A percentile compares a stretch with the other conserved stretches of the same genome.
These are phyloP conservation scores for Fusarium globosum DNA, from an alignment of 2,329 filamentous ascomycete genomes.

Conservation along the genomic window DNA sequence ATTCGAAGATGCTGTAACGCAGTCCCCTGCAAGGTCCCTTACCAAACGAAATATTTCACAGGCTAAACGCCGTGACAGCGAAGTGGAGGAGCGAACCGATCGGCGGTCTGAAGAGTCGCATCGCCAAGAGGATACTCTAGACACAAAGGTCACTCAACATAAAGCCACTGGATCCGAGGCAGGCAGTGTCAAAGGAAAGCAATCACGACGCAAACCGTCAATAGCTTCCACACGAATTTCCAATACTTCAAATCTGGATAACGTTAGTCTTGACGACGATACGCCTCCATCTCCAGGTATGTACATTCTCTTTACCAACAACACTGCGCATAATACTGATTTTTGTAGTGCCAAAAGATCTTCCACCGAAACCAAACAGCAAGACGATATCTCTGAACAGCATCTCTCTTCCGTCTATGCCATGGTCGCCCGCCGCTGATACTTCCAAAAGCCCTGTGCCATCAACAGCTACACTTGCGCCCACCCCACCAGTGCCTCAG, in stretches of 20 bases:
- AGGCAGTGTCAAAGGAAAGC: slow-evolving; percentile 27
- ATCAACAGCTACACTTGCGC: slow-evolving; percentile 48
- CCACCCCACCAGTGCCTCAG: slow-evolving; percentile 48
- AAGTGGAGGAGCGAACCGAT: slow-evolving; percentile 17
- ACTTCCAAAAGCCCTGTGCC: slow-evolving; percentile 58
- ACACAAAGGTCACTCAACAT: slow-evolving; percentile 28
- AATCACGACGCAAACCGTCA: slow-evolving; percentile 51
- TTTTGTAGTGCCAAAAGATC: slow-evolving; percentile 46
- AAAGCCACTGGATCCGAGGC: slow-evolving; percentile 29
- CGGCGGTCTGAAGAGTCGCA: slow-evolving; percentile 25
- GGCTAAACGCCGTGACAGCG: slow-evolving; percentile 46
- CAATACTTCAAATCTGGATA: slow-evolving; percentile 61
- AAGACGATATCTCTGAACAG: slow-evolving; percentile 74
- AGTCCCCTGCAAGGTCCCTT: slow-evolving; percentile 71
- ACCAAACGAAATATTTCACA: slow-evolving; percentile 58
- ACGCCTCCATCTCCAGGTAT: slow-evolving; percentile 49
- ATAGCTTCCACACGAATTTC: slow-evolving; percentile 59
- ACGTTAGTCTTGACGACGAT: slow-evolving; percentile 74
- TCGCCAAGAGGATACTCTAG: slow-evolving; percentile 11
- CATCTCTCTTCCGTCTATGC: slow-evolving; percentile 77
- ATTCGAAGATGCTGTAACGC: slow-evolving; percentile 86
- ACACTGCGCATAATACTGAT: slow-evolving; percentile 32
- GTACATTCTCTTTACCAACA: neutral
- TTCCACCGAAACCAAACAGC: slow-evolving; percentile 54
- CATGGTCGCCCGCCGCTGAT: slow-evolving; percentile 72